A percentile compares a stretch with the other conserved stretches of the same genome.
Evolutionary conservation across 257 asterid species (phyloP).

Genomic region (Przewalskia tangutica): DNA sequence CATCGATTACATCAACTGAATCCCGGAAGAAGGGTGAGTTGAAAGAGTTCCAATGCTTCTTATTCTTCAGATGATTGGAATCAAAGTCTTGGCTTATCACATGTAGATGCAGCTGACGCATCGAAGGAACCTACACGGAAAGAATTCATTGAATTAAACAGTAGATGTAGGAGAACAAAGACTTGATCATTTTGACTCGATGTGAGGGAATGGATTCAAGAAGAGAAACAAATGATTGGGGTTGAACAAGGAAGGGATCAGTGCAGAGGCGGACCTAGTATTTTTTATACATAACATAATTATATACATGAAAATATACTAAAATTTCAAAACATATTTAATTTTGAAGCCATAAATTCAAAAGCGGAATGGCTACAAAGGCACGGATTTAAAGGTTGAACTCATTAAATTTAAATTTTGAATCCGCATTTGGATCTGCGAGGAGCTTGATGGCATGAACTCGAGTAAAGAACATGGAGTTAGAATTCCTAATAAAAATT

Average conservation of each 20-base stretch:
- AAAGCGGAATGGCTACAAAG: neutral
- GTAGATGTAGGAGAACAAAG: neutral
- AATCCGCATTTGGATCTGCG: slow-evolving; percentile 21
- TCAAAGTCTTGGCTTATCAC: slow-evolving; percentile 89
- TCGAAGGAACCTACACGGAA: slow-evolving; percentile 59
- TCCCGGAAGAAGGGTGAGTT: slow-evolving; percentile 71
- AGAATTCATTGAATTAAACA: neutral
- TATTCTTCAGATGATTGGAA: slow-evolving; percentile 67
- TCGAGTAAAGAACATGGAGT: neutral
- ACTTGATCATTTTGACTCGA: neutral
- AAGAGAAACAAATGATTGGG: neutral
- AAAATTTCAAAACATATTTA: neutral
- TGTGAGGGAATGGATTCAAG: neutral
- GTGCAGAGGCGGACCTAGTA: neutral
- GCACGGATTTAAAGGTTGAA: neutral
- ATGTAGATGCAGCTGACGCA: slow-evolving; percentile 90
- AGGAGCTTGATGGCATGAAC: slow-evolving; percentile 20
- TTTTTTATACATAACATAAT: neutral
- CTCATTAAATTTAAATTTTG: neutral
- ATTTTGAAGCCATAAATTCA: neutral
- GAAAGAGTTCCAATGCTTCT: slow-evolving; percentile 94
- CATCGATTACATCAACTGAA: slow-evolving; percentile 67
- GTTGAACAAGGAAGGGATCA: neutral
- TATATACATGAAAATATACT: neutral
- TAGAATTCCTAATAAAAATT: neutral